Conservation (phyloP, 495 filamentous ascomycete genomes). For the Talaromyces ruber region DNA sequence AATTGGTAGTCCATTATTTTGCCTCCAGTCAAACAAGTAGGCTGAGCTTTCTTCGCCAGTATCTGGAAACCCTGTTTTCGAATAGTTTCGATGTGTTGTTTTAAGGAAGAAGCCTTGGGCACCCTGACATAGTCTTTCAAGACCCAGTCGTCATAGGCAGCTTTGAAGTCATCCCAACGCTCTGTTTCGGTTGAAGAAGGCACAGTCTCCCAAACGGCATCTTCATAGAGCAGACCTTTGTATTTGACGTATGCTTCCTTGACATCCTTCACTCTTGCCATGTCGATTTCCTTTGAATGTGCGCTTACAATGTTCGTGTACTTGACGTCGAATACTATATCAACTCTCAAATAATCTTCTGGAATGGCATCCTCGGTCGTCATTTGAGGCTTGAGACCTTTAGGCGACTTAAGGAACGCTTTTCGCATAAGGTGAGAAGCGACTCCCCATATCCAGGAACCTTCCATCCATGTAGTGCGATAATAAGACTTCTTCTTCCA, state of each 20-base stretch:
- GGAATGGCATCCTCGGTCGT: slow-evolving; percentile 71
- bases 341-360: slow-evolving; percentile 73
- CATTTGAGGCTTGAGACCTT: slow-evolving; percentile 56
- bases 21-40: slow-evolving; percentile 62
- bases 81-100: slow-evolving; percentile 51
- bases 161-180: slow-evolving; percentile 71
- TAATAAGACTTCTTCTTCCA: slow-evolving; percentile 75
- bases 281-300: slow-evolving; percentile 51
- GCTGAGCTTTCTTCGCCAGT: slow-evolving; percentile 64
- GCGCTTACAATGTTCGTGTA: slow-evolving; percentile 40
- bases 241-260: slow-evolving; percentile 75
- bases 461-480: slow-evolving; percentile 75
- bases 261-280: slow-evolving; percentile 59
- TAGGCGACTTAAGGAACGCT: slow-evolving; percentile 64
- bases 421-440: slow-evolving; percentile 52
- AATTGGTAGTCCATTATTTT: slow-evolving; percentile 90
- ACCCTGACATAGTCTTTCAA: slow-evolving; percentile 60
- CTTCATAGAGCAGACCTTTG: slow-evolving; percentile 90
- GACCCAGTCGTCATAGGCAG: slow-evolving; percentile 79
- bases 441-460: slow-evolving; percentile 84
- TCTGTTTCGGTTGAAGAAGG: slow-evolving; percentile 58
- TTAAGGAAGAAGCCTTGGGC: slow-evolving; percentile 42
- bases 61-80: slow-evolving; percentile 58
- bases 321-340: slow-evolving; percentile 78
- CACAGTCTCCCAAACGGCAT: slow-evolving; percentile 80